Evolutionary conservation across 805 yeast species (phyloP), one percentile per base, ranked within the genome.

Genomic region (Candida arabinofermentans): DNA sequence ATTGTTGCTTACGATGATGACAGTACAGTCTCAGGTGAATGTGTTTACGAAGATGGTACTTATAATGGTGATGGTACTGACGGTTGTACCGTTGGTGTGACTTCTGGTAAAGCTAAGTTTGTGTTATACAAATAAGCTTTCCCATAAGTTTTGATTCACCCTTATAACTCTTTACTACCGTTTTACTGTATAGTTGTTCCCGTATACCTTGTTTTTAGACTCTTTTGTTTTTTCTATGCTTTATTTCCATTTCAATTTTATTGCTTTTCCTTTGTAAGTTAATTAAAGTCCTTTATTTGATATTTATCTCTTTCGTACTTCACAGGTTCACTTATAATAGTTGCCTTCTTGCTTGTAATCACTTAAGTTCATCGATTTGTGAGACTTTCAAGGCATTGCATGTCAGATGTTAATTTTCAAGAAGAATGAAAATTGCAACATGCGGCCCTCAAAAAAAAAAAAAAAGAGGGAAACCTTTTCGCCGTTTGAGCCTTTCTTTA

Each of bases 81-180:
- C 58, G 95, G 95, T 55, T 86, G 95, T 73, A 86, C 95, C 40
- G 85, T 81, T 47, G 73, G 67, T 24, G 66, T 65, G 22, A 57
- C 64, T 17, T 32, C 41, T 18, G 68, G 68, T 44, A 54, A 61
- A 34, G 70, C 68, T 36, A 57, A 36, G 18, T 36, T 27, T 36
- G 39, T 36, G 24, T 27, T 36, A 27, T 36, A 36, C 30, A n/a
- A 4, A 14, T 29, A 29, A 19, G 16, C 18, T 29, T 29, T n/a
- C n/a, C 32, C 10, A 29, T 26, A 12, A 34, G 16, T 24, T 7
- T 17, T 24, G 9, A 34, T 23, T 14, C 4, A 22, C 7, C 14
- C 6, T 14, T 12, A 18, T 10, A 17, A 17, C 18, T 12, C 35
- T 33, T 31, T 31, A 21, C 24, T 33, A 31, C 14, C 14, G 4